These are phyloP conservation scores for Magnusiomyces sp. DNA, from an alignment of 1,139 yeast species.

Conservation along the genomic window DNA sequence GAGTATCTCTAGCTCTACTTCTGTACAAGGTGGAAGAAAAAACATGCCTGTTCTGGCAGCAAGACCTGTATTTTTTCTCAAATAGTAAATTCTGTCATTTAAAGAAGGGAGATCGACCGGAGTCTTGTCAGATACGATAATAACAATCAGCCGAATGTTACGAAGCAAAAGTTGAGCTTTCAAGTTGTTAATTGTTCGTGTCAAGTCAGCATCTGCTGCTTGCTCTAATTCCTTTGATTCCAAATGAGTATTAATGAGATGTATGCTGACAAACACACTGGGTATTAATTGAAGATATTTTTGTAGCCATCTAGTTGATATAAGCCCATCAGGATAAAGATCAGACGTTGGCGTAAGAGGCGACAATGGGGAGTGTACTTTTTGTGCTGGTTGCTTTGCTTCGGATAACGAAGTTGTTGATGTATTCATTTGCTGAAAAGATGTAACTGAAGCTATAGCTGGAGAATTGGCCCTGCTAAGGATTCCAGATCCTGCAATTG, in stretches of 20 bases:
- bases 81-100: slow-evolving; percentile 33
- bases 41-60: slow-evolving; percentile 39
- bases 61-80: slow-evolving; percentile 37
- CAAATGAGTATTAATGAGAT: slow-evolving; percentile 27
- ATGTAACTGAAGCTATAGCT: not conserved
- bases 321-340: slow-evolving; percentile 37
- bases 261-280: slow-evolving; percentile 37
- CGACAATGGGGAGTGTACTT: slow-evolving; percentile 32
- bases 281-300: slow-evolving; percentile 41
- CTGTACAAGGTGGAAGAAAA: slow-evolving; percentile 33
- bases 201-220: slow-evolving; percentile 29
- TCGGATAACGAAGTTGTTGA: slow-evolving; percentile 3
- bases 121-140: slow-evolving; percentile 30
- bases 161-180: slow-evolving; percentile 31
- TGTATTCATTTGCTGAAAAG: not conserved
- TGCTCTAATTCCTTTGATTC: slow-evolving; percentile 19
- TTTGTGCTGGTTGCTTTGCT: not conserved
- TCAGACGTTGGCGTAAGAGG: slow-evolving; percentile 36
- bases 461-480: not conserved
- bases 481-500: not conserved
- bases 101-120: slow-evolving; percentile 27
- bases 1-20: slow-evolving; percentile 35
- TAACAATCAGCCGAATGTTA: slow-evolving; percentile 30
- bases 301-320: slow-evolving; percentile 41
- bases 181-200: slow-evolving; percentile 31